Evolutionary conservation across 306 rosid genomes (phyloP), one percentile per base, ranked within the genome.

Genomic region (Inga leiocalycina): DNA sequence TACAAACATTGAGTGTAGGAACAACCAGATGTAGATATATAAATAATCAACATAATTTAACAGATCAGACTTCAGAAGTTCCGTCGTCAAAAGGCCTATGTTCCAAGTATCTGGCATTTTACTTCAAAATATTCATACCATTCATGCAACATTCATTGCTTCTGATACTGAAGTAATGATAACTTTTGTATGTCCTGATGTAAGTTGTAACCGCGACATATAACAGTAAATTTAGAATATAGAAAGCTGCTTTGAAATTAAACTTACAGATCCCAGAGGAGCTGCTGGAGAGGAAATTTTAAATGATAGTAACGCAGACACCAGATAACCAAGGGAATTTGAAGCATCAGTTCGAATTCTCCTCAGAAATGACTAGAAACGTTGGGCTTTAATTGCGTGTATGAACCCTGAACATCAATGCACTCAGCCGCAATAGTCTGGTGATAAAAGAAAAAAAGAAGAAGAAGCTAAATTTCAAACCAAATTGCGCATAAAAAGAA

Each of bases 401-500:
- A 57, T 39, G 14, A 57, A 39, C 12, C 70, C 54, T 57, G 17
- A 39, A 57, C 70, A 22, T 20, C n/a, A 76, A 76, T 76, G 80
- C 34, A 12, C 24, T 37, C 62, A 22, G 54, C 30, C 39, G 52
- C 72, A 49, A 52, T 12, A 52, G 6, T 34, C 78, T 49, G 78
- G 61, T 15, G 43, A 35, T 27, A 27, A 7, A 74, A 22, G 1
- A 73, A 74, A n/a, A 10, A 1, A 27, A 27, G 30, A 57, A 76
- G 13, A 74, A n/a, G 16, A 39, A 76, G n/a, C 39, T 22, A 64
- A 78, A 65, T 45, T 65, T 66, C 35, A 78, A 66, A 66, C 46
- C n/a, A 32, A 75, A 16, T 10, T 9, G 62, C 27, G 44, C 3
- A 16, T 61, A 8, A 46, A 65, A 32, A n/a, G 30, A 15, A 65